Base-by-base conservation (phyloP, 2,329 filamentous ascomycete species). In the Davidsoniella australis region DNA sequence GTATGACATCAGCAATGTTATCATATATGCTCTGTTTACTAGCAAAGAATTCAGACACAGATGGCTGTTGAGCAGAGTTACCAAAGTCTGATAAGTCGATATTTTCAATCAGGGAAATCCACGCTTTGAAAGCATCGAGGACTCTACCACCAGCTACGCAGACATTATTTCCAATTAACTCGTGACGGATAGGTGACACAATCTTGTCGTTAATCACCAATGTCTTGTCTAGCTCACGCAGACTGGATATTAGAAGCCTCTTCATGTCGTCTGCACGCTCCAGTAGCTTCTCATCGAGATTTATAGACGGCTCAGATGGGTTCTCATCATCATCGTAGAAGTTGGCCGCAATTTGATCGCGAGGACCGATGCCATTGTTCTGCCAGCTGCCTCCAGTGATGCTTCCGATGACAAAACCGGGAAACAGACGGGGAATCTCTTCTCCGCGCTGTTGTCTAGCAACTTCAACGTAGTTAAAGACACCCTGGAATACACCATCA, bases 21-120 rank as follows among this genome's bases (percentile, higher is more conserved):
- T 96, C 91, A 63, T 96, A 96, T 16, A 94, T 71, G 57, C 82
- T 84, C 63, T 98, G 91, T 65, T 96, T 96, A 62, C 94, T 85
- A 29, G 80, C 75, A 58, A 80, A 81, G 62, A 95, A 95, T 57
- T 96, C 91, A 44, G 79, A 74, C 29, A 96, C 67, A 57, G 93
- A 85, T 0, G 87, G 86, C 41, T 83, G 89, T 61, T 89, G 84
- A 56, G 88, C 81, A 52, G 75, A 80, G 52, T 82, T 81, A 39
- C 80, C 81, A 2, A 96, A 68, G 1, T 82, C 76, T 0, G 84
- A 82, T 12, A 98, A 72, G 58, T 96, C 87, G 62, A 95, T 84
- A 2, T 87, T 94, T 64, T 98, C 91, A 48, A 96, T 78, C 56
- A 85, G 79, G 9, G 85, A 77, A 54, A 94, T 80, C 82, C 88